Base-by-base conservation (phyloP, 805 yeast species). In the Candida tallmaniae region DNA sequence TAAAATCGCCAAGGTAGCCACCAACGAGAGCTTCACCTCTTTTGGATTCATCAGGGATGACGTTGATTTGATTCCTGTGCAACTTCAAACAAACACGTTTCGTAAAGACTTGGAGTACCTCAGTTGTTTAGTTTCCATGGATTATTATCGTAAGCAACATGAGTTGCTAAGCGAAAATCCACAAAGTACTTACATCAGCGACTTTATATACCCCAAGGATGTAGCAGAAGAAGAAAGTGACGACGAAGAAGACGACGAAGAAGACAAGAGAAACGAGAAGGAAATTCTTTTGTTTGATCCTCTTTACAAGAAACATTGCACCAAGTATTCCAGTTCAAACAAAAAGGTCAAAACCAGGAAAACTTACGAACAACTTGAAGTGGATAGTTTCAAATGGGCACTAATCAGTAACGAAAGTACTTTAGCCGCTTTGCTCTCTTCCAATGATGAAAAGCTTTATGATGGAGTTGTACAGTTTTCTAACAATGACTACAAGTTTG, bases 41-140 rank as follows among this genome's bases (percentile, higher is more conserved):
- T 83, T 83, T 58, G 79, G 78, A 0, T 76, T 83, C 29, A 57
- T 84, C 11, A 70, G 81, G 42, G 80, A 79, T 42, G 88, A 83
- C 32, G 55, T 71, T 8, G 79, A 74, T 42, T 47, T 59, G n/a
- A 52, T 83, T 1, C 84, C 85, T 0, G 61, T 79, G n/a, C 54
- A 70, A 24, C 53, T 80, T 11, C 60, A 60, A 8, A 59, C 62
- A 32, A 71, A 76, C 41, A 58, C 65, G 11, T 61, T 82, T 24
- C 45, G 65, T 9, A 54, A 57, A 22, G 88, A 83, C 46, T 63
- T 83, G 46, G 68, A 68, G 6, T 60, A 62, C 27, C 58, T 80
- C 26, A 78, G 85, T 5, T 77, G 79, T 0, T 43, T 76, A 10
- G 31, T 32, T 6, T 69, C 63, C 21, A 37, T 47, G 1, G 52